Evolutionary conservation across 169 alveolate species (phyloP).

Genomic region (Neospora caninum): DNA sequence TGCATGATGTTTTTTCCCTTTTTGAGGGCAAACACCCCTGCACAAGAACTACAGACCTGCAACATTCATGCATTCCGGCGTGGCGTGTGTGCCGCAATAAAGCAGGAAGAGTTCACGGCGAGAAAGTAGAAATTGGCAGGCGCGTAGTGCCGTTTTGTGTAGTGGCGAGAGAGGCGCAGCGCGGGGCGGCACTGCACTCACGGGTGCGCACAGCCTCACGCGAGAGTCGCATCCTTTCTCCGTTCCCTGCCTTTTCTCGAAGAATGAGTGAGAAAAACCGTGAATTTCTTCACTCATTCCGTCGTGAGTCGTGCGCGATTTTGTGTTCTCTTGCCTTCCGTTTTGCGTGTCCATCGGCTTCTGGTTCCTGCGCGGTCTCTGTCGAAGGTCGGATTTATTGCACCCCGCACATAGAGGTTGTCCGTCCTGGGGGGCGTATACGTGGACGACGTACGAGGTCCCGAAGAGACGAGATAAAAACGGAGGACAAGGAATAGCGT

Average conservation of each 20-base stretch:
- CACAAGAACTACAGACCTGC: too few species aligned
- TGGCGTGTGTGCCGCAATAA: too few species aligned
- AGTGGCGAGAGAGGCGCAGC: too few species aligned
- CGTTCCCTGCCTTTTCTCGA: neutral
- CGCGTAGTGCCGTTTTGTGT: too few species aligned
- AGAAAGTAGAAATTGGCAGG: too few species aligned
- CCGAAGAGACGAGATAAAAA: neutral
- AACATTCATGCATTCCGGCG: too few species aligned
- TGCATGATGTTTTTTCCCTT: too few species aligned
- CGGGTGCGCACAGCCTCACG: neutral
- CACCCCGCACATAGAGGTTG: neutral
- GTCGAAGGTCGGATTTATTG: neutral
- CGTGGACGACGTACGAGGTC: neutral
- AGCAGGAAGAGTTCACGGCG: too few species aligned
- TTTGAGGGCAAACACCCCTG: too few species aligned
- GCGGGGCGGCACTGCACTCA: neutral
- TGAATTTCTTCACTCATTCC: neutral
- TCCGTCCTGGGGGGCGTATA: neutral
- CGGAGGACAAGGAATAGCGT: neutral
- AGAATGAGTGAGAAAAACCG: too few species aligned
- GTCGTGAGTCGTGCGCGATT: neutral
- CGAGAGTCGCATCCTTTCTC: too few species aligned
- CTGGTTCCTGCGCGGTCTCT: neutral
- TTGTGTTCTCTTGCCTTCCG: neutral
- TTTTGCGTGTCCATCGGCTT: neutral